phyloP scores from a whole-genome alignment of 768 basidiomycete genomes.

The Mycena maculata region DNA sequence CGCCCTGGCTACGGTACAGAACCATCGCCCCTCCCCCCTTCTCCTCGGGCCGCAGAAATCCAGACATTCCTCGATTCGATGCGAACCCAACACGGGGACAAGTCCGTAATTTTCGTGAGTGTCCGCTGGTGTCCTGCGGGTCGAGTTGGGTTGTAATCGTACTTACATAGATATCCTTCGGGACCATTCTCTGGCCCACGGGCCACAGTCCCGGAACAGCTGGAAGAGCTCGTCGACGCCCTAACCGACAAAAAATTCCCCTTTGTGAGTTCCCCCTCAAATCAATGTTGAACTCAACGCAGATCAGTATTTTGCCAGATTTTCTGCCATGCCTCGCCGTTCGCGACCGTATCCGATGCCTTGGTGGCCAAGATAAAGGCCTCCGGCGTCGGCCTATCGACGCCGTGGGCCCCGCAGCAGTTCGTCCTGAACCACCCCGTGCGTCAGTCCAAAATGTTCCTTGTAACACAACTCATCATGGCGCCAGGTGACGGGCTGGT shows the following conservation, averaged over 20 bases:
- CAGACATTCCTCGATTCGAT: constrained; percentile 6
- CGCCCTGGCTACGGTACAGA: constrained; percentile 3
- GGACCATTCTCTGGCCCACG: constrained; percentile 33
- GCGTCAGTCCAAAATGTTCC: not conserved
- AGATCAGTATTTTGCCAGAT: constrained; percentile 2
- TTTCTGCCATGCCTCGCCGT: constrained; percentile 34
- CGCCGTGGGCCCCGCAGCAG: constrained; percentile 3
- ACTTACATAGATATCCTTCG: constrained; percentile 5
- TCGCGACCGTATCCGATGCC: not conserved
- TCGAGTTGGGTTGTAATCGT: not conserved
- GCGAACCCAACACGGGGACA: not conserved
- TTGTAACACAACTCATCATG: not conserved
- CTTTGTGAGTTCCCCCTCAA: constrained; percentile 27
- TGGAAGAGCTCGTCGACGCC: constrained; percentile 29
- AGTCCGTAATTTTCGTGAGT: constrained; percentile 15
- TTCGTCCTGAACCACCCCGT: constrained; percentile 20
- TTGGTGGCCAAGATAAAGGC: not conserved
- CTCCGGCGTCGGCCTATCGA: not conserved
- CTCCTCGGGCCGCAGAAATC: not conserved
- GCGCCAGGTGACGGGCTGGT: constrained; percentile 14
- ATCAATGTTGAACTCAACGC: not conserved
- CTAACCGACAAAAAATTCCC: constrained; percentile 33
- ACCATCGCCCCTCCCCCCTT: not conserved
- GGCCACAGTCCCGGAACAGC: constrained; percentile 20
- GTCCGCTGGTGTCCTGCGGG: not conserved